Evolutionary conservation across 108 stramenopile species (phyloP), one percentile per base, ranked within the genome.

Genomic region (Fistulifera solaris): DNA sequence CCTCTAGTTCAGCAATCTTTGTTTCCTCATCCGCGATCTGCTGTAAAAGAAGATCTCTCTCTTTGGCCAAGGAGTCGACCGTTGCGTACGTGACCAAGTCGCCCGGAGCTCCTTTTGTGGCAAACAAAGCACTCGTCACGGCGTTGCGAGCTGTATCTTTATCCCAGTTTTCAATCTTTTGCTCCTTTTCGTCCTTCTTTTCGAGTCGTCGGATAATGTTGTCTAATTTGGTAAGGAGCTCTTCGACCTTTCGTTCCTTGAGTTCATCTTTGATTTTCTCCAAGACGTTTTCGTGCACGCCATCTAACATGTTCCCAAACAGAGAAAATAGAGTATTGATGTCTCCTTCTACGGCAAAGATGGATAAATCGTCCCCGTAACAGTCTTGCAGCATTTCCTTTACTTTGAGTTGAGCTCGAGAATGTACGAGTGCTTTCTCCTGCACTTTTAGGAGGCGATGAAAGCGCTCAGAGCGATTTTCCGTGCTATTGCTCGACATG

Each of bases 161-260:
- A 38, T 75, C 73, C 16, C 48, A 1, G n/a, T 27, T 40, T 58
- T 75, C 67, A 17, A 18, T 26, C 22, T 56, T 8, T 6, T 61
- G 50, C 17, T 35, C 26, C 6, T 41, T 14, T 16, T 22, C 60
- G 14, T 75, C 62, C n/a, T 41, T 51, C 44, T 31, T 45, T n/a
- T 65, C 64, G 12, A 69, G 28, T 6, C 28, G 35, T 12, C 23
- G 19, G 2, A 60, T 35, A 14, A 65, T 58, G 7, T 40, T 48
- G n/a, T 68, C 55, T 7, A 70, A 10, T 48, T 40, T 23, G 23
- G 52, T 13, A 27, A 65, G 27, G 1, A 27, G 38, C 12, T 40
- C 50, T 40, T 59, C 26, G 1, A 58, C 43, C 17, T 38, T 18
- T 35, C 54, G 18, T 21, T 65, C 40, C 22, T 16, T 17, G 21